Percentiles rank a stretch among this genome's conserved stretches.
Conservation (phyloP, 331 rosid genomes). For the Erythrophleum ivorense region DNA sequence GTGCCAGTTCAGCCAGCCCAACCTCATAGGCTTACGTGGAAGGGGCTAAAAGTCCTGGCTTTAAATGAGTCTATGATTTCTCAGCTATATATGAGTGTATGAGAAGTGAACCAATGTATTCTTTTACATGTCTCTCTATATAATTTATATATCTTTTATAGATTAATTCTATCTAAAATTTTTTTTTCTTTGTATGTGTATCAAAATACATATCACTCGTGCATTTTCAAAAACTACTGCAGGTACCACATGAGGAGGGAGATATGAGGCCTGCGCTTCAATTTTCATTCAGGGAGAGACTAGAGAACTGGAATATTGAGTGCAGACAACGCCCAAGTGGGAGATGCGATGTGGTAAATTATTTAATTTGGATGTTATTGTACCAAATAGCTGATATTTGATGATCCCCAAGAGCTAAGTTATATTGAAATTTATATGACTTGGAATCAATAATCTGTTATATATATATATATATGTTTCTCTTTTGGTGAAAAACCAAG, state of each 20-base stretch:
- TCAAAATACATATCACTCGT: too few relatives aligned
- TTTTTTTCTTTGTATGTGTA: neutral
- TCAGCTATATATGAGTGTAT: too few relatives aligned
- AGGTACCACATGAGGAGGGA: neutral
- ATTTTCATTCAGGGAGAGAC: neutral
- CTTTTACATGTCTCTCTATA: too few relatives aligned
- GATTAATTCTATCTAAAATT: neutral
- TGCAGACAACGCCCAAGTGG: neutral
- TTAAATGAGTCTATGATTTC: neutral
- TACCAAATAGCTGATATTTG: too few relatives aligned
- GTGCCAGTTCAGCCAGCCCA: too few relatives aligned
- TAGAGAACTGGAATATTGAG: conserved; percentile 1
- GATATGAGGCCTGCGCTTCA: neutral
- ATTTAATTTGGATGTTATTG: neutral
- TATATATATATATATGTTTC: too few relatives aligned
- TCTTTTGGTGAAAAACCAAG: neutral
- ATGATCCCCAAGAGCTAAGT: too few relatives aligned
- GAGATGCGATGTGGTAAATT: neutral
- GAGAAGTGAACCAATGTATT: neutral
- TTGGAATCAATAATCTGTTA: too few relatives aligned
- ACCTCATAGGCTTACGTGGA: too few relatives aligned
- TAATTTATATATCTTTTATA: neutral
- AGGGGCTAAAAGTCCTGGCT: neutral
- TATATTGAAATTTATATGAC: too few relatives aligned
- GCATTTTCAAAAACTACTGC: neutral